Conservation (phyloP, 1,139 yeast species). For the Saccharomyces hybrid region DNA sequence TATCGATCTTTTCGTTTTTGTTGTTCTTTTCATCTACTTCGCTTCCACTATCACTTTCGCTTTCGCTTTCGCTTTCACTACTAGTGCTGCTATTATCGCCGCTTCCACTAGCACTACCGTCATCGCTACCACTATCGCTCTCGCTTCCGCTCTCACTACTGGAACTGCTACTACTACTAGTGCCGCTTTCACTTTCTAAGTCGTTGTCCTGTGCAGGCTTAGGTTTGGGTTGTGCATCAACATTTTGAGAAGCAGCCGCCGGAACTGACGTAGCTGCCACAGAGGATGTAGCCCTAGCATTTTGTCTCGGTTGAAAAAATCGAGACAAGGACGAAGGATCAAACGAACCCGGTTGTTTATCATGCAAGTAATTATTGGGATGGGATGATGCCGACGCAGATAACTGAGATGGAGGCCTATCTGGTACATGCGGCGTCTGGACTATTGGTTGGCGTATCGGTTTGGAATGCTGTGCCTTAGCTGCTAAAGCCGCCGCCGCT, state of each 20-base stretch:
- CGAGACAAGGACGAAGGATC: slow-evolving; percentile 32
- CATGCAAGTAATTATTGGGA: background rate
- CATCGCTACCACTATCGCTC: background rate
- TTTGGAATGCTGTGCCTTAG: slow-evolving; percentile 9
- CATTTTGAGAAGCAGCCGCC: slow-evolving; percentile 18
- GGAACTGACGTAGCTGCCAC: slow-evolving; percentile 15
- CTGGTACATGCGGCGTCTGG: slow-evolving; percentile 8
- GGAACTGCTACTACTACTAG: background rate
- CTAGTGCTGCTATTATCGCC: background rate
- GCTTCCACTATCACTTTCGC: slow-evolving; percentile 3
- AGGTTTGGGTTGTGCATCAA: slow-evolving; percentile 5
- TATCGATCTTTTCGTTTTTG: slow-evolving; percentile 6
- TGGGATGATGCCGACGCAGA: background rate
- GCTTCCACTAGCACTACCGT: slow-evolving; percentile 2
- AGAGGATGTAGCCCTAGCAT: slow-evolving; percentile 12
- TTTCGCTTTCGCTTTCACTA: background rate
- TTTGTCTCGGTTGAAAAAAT: slow-evolving; percentile 33
- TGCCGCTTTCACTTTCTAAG: slow-evolving; percentile 8
- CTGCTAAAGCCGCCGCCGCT: slow-evolving; percentile 7
- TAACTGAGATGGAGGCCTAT: slow-evolving; percentile 3
- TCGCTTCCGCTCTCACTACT: slow-evolving; percentile 6
- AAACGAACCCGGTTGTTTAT: slow-evolving; percentile 15
- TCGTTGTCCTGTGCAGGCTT: slow-evolving; percentile 7
- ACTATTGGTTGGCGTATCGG: slow-evolving; percentile 7
- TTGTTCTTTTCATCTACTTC: slow-evolving; percentile 4